Evolutionary conservation across 2,329 filamentous ascomycete species (phyloP), one percentile per base, ranked within the genome.

Genomic region (Colletotrichum sp.): DNA sequence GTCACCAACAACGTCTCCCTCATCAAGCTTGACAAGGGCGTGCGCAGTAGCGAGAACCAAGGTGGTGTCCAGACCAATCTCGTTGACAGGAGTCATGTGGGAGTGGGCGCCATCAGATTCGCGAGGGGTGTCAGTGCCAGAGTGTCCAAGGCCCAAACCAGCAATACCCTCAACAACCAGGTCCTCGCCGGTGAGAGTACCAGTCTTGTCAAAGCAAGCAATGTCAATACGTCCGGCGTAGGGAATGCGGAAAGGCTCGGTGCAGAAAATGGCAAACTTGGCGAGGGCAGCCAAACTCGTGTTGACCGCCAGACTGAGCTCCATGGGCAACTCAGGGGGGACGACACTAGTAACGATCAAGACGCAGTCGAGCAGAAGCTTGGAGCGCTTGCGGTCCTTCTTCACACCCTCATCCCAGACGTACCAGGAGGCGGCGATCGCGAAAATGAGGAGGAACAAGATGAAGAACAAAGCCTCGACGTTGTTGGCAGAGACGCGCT

Each of bases 401-500:
- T 91, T 90, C 69, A 99, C 96, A 86, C 97, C 97, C 84, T 99
- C 96, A 75, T 96, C 92, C 97, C 97, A 99, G 73, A 99, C 97
- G 83, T 99, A 99, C 96, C 97, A 98, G 15, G 97, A 98, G 66
- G 97, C 97, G 70, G 97, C 97, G 82, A 99, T 91, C 79, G 97
- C 97, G 85, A 99, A 99, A 79, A 98, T 91, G 69, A 98, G 90
- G 33, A 99, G 90, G 89, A 99, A 99, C 73, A 99, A 89, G 77
- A 99, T 99, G 87, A 99, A 99, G 75, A 98, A 89, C n/a, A 99
- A 87, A 3, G 97, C 97, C 85, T 99, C 97, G 58, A 93, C 93
- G 81, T 99, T 98, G 86, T 98, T 98, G 78, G 97, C 97, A n/a
- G 96, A 98, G 29, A 99, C 96, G 77, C 96, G 95, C 84, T 99